Conservation (phyloP, 768 basidiomycete species). For the Pisolithus tinctorius region DNA sequence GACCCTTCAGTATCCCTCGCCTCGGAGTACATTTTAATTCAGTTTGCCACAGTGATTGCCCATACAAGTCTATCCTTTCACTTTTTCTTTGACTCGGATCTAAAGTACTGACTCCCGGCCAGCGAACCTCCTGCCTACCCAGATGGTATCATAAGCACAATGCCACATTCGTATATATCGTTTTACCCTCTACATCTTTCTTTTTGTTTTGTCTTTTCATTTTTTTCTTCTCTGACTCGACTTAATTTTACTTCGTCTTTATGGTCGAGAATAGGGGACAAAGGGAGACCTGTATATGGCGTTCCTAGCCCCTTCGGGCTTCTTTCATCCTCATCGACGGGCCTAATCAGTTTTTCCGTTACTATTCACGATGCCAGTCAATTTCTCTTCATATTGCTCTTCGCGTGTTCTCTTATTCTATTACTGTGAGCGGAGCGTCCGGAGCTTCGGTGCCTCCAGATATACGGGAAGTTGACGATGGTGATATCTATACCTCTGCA, state of each 20-base stretch:
- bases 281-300: background rate
- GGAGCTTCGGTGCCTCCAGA: no score
- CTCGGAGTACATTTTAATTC: no score
- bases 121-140: background rate
- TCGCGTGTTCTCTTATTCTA: background rate
- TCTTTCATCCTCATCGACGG: background rate
- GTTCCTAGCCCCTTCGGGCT: background rate
- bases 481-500: no score
- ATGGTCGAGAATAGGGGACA: background rate
- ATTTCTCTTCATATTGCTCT: no score
- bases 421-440: background rate
- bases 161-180: background rate
- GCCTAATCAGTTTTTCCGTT: background rate
- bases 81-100: background rate
- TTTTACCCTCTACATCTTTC: background rate
- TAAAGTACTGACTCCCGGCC: background rate
- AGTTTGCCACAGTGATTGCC: background rate
- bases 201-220: background rate
- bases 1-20: no score
- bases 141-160: background rate
- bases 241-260: background rate
- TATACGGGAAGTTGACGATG: no score
- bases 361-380: background rate
- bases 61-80: background rate
- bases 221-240: background rate